Evolutionary conservation across 2,329 filamentous ascomycete genomes (phyloP).

Genomic region (Coleophoma cylindrospora): DNA sequence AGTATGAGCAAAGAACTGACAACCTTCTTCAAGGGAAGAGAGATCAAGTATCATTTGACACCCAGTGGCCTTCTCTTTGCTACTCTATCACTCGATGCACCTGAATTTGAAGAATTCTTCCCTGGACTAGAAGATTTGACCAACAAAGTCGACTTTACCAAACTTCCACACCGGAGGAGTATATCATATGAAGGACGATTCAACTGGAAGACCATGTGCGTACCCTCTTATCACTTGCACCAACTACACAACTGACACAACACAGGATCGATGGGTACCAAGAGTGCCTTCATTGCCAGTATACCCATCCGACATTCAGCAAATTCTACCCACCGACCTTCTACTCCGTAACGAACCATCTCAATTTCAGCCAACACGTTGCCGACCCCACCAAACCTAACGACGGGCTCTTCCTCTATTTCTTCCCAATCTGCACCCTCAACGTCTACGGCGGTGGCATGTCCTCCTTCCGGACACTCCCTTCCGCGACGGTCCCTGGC

Average conservation of each 20-base stretch:
- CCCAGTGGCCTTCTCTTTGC: slow-evolving; percentile 47
- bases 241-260: not conserved
- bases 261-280: slow-evolving; percentile 50
- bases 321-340: slow-evolving; percentile 49
- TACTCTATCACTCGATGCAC: slow-evolving; percentile 41
- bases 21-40: slow-evolving; percentile 16
- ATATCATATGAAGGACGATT: slow-evolving; percentile 51
- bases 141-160: slow-evolving; percentile 45
- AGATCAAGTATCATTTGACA: slow-evolving; percentile 33
- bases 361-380: slow-evolving; percentile 51
- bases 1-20: no score
- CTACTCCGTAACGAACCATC: slow-evolving; percentile 48
- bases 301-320: slow-evolving; percentile 51
- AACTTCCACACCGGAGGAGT: slow-evolving; percentile 43
- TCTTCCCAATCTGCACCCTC: slow-evolving; percentile 51
- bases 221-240: not conserved
- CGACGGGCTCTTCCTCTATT: slow-evolving; percentile 51
- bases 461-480: slow-evolving; percentile 50
- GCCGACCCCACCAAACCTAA: slow-evolving; percentile 46
- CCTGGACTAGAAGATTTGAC: slow-evolving; percentile 43
- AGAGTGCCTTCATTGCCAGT: slow-evolving; percentile 54
- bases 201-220: slow-evolving; percentile 55
- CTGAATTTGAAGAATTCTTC: slow-evolving; percentile 47
- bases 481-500: slow-evolving; percentile 38
- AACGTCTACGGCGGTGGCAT: slow-evolving; percentile 55